Conservation (phyloP, 2,329 filamentous ascomycete species). For the Aspergillus tubingensis region DNA sequence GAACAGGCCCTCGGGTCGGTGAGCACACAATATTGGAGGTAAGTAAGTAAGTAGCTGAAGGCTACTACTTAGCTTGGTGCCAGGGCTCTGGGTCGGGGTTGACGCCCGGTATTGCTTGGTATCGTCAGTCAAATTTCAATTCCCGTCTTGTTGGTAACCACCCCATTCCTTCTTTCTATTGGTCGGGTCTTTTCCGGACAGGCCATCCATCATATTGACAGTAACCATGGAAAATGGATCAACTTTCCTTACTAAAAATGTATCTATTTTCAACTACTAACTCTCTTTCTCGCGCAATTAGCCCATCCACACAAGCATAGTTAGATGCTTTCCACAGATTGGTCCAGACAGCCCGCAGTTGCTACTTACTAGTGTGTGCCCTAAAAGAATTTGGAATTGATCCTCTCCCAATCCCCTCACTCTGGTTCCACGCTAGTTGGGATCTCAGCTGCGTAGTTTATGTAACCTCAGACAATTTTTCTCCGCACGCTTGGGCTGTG, state of each 20-base stretch:
- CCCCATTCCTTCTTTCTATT: not conserved
- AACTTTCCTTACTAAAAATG: not conserved
- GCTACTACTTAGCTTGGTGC: not conserved
- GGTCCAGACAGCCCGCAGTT: not conserved
- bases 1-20: conserved; percentile 23
- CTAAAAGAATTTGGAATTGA: conserved; percentile 3
- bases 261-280: not conserved
- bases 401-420: not conserved
- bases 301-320: not conserved
- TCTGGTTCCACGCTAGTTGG: not conserved
- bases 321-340: not conserved
- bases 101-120: conserved; percentile 17
- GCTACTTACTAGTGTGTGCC: not conserved
- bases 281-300: not conserved
- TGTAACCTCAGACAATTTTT: too few relatives aligned
- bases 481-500: too few relatives aligned
- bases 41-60: too few relatives aligned
- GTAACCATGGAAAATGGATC: not conserved
- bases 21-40: not conserved
- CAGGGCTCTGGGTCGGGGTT: not conserved
- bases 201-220: not conserved
- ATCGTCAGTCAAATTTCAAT: conserved; percentile 10
- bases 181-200: not conserved
- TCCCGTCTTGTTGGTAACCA: too few relatives aligned
- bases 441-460: not conserved